Conservation (phyloP, 345 rosid genomes). For the Aquilaria yunnanensis region DNA sequence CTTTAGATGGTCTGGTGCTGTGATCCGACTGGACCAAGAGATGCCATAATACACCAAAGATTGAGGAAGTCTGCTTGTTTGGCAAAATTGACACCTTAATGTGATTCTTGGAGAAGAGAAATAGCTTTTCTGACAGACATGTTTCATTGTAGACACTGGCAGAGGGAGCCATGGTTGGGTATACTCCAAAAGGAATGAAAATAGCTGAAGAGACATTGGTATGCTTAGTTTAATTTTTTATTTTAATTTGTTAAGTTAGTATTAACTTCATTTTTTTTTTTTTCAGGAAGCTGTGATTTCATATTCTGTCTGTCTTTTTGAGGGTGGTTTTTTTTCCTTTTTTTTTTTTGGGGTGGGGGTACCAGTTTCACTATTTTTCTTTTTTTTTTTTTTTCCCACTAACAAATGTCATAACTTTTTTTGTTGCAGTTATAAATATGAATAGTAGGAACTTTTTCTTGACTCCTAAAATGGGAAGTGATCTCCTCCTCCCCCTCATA, state of each 20-base stretch:
- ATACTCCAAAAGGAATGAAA: conserved; percentile 86
- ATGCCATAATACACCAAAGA: background rate
- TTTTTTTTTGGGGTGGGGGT: too few species aligned
- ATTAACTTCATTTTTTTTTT: background rate
- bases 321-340: too few species aligned
- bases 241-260: background rate
- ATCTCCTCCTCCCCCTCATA: conserved; percentile 42
- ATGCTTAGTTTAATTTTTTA: conserved; percentile 15
- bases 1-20: too few species aligned
- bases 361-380: too few species aligned
- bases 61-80: conserved; percentile 2
- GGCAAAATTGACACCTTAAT: background rate
- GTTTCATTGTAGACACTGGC: conserved; percentile 50
- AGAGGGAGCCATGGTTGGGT: conserved; percentile 86
- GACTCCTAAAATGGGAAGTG: conserved; percentile 53
- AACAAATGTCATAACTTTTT: conserved; percentile 1
- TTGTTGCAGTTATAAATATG: conserved; percentile 55
- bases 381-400: too few species aligned
- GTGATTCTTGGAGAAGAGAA: background rate
- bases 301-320: too few species aligned
- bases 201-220: conserved; percentile 84
- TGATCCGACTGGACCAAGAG: too few species aligned
- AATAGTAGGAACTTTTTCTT: conserved; percentile 47
- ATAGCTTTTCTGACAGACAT: conserved; percentile 7
- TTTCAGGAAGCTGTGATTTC: too few species aligned